Base-by-base conservation (phyloP, 768 basidiomycete species). In the Steccherinum ochraceum region DNA sequence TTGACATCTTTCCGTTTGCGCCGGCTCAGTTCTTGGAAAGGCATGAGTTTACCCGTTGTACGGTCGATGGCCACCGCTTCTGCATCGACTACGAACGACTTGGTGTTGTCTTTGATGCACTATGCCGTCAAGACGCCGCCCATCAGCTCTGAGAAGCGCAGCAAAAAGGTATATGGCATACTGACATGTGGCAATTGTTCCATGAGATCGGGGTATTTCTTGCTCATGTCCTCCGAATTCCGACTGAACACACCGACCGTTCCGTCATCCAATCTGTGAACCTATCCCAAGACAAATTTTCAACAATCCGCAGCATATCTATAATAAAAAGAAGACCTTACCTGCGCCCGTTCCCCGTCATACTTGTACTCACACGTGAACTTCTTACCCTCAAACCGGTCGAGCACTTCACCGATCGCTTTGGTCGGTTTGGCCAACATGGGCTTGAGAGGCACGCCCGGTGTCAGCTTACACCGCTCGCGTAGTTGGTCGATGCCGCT, bases 321-420 rank as follows among this genome's bases (percentile, higher is more conserved):
- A n/a, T 18, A 11, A 18, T 43, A n/a, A 18, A 43, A 5, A 43
- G 10, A 43, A 39, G 12, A 19, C n/a, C 68, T 27, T 41, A 85
- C 88, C 72, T 97, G 94, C 13, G 96, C 96, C 44, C 96, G 84
- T 66, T 99, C 96, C 5, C 96, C 96, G 56, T 99, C 96, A 58
- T 99, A 99, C 68, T 99, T 99, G 70, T 99, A 99, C 72, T 99
- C 96, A 69, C 94, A 98, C 7, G 96, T 97, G 64, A 99, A 98
- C 49, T 77, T 80, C 68, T 93, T 94, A 62, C 83, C 84, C 67
- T 99, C 96, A 62, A 98, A 99, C 51, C 93, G 76, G 69, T 99
- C 95, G 19, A 99, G 78, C 18, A 99, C 95, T 69, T 98, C 95
- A 12, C 91, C 86, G 57, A 99, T 98, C 2, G 96, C 96, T 68